Evolutionary conservation across 768 basidiomycete species (phyloP).

Genomic region (Phanerochaete sordida): DNA sequence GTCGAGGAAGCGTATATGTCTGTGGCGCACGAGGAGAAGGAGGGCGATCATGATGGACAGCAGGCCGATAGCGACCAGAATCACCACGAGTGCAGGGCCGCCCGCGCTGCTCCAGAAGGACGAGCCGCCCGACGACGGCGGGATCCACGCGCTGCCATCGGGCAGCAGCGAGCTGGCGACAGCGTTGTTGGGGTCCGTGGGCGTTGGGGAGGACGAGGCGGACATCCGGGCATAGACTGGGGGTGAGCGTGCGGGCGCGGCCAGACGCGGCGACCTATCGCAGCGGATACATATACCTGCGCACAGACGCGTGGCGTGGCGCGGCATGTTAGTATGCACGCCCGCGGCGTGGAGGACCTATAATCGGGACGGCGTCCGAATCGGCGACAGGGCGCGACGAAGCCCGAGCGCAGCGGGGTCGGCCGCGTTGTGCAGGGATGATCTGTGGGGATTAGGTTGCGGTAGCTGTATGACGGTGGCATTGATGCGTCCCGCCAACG

Average conservation of each 20-base stretch:
- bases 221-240: neutral
- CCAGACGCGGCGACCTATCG: neutral
- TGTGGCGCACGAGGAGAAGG: conserved; percentile 1
- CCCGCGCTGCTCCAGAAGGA: neutral
- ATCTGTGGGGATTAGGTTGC: neutral
- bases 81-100: neutral
- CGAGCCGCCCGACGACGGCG: neutral
- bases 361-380: neutral
- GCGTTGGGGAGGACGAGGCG: neutral
- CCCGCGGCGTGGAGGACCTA: neutral
- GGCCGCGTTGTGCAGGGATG: neutral
- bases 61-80: conserved; percentile 9
- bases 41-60: neutral
- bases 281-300: neutral
- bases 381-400: neutral
- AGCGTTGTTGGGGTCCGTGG: neutral
- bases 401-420: neutral
- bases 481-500: neutral
- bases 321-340: too few relatives aligned
- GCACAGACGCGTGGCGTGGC: neutral
- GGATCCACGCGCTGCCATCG: neutral
- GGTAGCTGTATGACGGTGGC: neutral
- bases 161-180: neutral
- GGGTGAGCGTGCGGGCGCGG: neutral
- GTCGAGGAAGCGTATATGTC: neutral